These are phyloP conservation scores for Magnolia sinica DNA, from an alignment of 164 flowering plant genomes.

Conservation along the genomic window DNA sequence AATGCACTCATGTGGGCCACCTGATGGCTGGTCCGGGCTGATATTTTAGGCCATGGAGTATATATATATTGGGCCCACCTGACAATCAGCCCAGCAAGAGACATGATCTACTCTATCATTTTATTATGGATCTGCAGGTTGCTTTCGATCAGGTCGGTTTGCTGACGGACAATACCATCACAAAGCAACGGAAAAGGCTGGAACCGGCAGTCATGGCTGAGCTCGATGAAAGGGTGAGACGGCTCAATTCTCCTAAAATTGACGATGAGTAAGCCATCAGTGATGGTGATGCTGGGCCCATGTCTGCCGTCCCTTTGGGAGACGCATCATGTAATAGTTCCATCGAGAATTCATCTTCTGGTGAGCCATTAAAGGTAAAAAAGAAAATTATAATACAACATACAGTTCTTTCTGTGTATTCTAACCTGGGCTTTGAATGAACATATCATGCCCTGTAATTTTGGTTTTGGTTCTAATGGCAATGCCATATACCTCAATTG, in stretches of 20 bases:
- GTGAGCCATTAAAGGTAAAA: neutral
- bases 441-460: neutral
- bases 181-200: slow-evolving; percentile 91
- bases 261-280: slow-evolving; percentile 10
- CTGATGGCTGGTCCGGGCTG: neutral
- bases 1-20: neutral
- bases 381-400: neutral
- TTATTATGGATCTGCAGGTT: slow-evolving; percentile 47
- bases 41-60: neutral
- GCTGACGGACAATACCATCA: slow-evolving; percentile 73
- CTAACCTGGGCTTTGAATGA: neutral
- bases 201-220: slow-evolving; percentile 96
- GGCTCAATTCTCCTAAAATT: slow-evolving; percentile 53
- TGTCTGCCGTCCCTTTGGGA: neutral
- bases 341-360: neutral
- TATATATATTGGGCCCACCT: neutral
- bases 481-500: neutral
- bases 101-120: neutral
- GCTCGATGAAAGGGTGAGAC: slow-evolving; percentile 76
- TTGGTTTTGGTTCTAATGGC: neutral
- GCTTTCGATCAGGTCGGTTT: slow-evolving; percentile 89
- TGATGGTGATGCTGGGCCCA: neutral
- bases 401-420: neutral
- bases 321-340: neutral
- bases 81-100: too few species aligned